Base-by-base conservation (phyloP, 2,329 filamentous ascomycete species). In the Ascochyta clinopodiicola region DNA sequence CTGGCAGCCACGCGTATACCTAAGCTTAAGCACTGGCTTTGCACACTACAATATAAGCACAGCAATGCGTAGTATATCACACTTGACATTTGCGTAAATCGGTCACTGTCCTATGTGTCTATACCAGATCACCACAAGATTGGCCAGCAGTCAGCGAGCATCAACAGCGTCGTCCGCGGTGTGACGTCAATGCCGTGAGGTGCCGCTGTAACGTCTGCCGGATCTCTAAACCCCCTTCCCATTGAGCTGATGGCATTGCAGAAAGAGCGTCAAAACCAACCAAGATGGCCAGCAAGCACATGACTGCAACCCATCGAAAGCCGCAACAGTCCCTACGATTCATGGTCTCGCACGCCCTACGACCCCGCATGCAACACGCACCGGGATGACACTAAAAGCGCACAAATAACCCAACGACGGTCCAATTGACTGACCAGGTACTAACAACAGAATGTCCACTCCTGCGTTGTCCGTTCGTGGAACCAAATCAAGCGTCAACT, bases 401-500 rank as follows among this genome's bases (percentile, higher is more conserved):
- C 8, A n/a, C 25, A 15, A 3, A 10, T 6, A 22, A 25, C 32
- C 34, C 40, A 6, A 25, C 21, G 12, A 17, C 9, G 13, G 22
- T 9, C 12, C 34, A n/a, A 27, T 2, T 27, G 25, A 45, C 15
- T 21, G 6, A 19, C 6, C n/a, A 38, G 13, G 2, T 38, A 32
- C 10, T n/a, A 17, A 10, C 19, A 6, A 24, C 24, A n/a, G 4
- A 29, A 52, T 52, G 49, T 42, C 49, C 45, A 45, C 49, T 5
- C 43, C 42, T 22, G 36, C 15, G 15, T 36, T 52, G 36, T 52
- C 49, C n/a, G 17, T 12, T 29, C 43, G 49, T 15, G 49, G 49
- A 31, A 46, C 49, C 22, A 36, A 42, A 13, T 42, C 49, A 27
- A 46, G 49, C 15, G 29, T 31, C 21, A 52, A 52, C 17, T 42